Base-by-base conservation (phyloP, 1,284 basidiomycete genomes). In the Spongiforma sp. region DNA sequence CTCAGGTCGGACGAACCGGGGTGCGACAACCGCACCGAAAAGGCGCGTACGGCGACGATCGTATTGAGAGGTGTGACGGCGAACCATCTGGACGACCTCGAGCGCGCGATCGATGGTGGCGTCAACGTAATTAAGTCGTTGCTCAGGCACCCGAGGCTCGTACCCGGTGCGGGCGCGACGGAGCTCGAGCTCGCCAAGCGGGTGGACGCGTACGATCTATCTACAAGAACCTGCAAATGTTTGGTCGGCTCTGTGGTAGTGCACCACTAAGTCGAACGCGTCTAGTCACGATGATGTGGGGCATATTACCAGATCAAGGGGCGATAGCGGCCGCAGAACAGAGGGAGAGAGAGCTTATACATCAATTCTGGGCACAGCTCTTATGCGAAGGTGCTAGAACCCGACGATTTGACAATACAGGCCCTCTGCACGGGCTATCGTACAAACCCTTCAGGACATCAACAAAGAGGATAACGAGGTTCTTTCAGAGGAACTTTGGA, bases 51-150 rank as follows among this genome's bases (percentile, higher is more conserved):
- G 39, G 92, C 96, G 39, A 98, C 96, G 28, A 92, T 98, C 76
- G 94, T 98, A n/a, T 82, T 98, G 37, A 89, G 96, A n/a, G 98
- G 98, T 7, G 97, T 98, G 48, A 99, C 98, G 2, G 88, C 94
- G 59, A 99, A 98, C 80, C 89, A 91, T 69, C 82, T 99, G 60
- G 98, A 99, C 77, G 98, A 99, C 77, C 88, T 99, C 32, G 93
- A 99, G 79, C 89, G 98, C 33, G 95, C 96, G 33, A 87, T 99
- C 61, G 98, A 99, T 75, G 97, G 99, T 73, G 98, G 97, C 32
- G 95, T 98, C 69, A 97, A 96, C 79, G 96, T 98, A 50, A 93
- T 99, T 80, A 98, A 99, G 81, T 88, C 93, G 34, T 80, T 99
- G 63, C 82, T 99, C 69, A 95, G 96, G 74, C 98, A 99, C 74